Base-by-base conservation (phyloP, 352 stramenopile species). In the Globisporangium yorkense region DNA sequence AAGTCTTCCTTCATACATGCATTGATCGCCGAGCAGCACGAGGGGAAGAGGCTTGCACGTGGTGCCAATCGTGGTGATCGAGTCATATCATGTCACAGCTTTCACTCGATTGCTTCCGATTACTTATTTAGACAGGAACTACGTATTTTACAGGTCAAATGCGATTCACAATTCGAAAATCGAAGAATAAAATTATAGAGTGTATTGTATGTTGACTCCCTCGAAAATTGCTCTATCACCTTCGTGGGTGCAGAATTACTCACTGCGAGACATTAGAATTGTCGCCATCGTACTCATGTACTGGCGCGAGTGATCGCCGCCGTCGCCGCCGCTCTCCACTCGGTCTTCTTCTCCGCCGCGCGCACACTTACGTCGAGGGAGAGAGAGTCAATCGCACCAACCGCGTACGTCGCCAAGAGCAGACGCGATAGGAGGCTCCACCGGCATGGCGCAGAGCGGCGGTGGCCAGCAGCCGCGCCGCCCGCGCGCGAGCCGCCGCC, bases 401-500 rank as follows among this genome's bases (percentile, higher is more conserved):
- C 0, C 13, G 8, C 10, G 13, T 5, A 18, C 37, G 35, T 15
- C 10, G 12, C 13, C 5, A 12, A 13, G 18, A 43, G 3, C 13
- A 1, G 33, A 37, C 33, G 37, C 35, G 35, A 41, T 41, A 18
- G 12, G 37, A 13, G 10, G 12, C 37, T 43, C 10, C 3, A 13
- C 5, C 37, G 10, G 7, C n/a, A 29, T 31, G 9, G n/a, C 44
- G 2, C n/a, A 31, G 37, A 39, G 40, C 39, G 48, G n/a, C 56
- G 47, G 29, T 48, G 37, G 21, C 24, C n/a, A 41, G 48, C 43
- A 29, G 10, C 7, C 40, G 27, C 47, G 27, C 40, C 57, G 51
- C 40, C 20, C 15, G 5, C 41, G 35, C 40, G 10, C 27, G 18
- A 35, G 68, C 48, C 75, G 67, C 35, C 70, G 69, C 45, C 66